Percentiles rank a stretch among this genome's conserved stretches.
Evolutionary conservation across 257 asterid species (phyloP).

Genomic region (Gentiana straminea): DNA sequence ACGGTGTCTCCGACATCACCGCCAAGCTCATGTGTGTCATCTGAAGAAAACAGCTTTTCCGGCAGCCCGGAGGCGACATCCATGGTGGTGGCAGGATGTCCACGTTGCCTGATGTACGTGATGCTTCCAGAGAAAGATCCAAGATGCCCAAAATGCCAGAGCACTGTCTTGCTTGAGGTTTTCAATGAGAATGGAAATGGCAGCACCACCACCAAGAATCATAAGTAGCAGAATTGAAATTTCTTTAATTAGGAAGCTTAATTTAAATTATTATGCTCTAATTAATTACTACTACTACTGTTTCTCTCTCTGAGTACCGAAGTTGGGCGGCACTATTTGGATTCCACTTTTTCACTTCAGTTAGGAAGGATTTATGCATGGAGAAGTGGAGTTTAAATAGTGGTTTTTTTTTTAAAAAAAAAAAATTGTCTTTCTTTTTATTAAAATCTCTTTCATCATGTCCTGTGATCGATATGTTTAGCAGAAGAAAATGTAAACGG

Average conservation of each 20-base stretch:
- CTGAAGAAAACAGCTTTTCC: constrained; percentile 49
- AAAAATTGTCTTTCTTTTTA: no score
- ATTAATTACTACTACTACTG: background rate
- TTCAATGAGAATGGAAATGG: constrained; percentile 14
- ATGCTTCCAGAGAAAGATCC: constrained; percentile 83
- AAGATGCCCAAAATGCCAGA: constrained; percentile 81
- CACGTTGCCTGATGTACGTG: constrained; percentile 81
- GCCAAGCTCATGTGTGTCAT: constrained; percentile 45
- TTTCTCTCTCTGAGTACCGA: background rate
- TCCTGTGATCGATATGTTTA: constrained; percentile 2
- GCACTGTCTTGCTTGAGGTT: constrained; percentile 66
- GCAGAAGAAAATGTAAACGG: constrained; percentile 13
- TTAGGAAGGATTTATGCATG: constrained; percentile 6
- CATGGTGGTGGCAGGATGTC: constrained; percentile 48
- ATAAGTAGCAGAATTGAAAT: no score
- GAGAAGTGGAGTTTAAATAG: constrained; percentile 55
- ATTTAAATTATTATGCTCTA: no score
- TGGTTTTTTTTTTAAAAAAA: constrained; percentile 21
- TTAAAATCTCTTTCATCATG: background rate
- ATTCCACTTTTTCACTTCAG: constrained; percentile 39
- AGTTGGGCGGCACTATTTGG: constrained; percentile 34
- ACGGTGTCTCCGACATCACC: constrained; percentile 33
- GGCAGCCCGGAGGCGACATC: constrained; percentile 45
- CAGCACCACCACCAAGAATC: background rate
- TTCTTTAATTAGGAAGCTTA: no score